A percentile compares a stretch with the other conserved stretches of the same genome.
These are phyloP conservation scores for Cercospora beticola DNA, from an alignment of 2,329 filamentous ascomycete genomes.

Conservation along the genomic window DNA sequence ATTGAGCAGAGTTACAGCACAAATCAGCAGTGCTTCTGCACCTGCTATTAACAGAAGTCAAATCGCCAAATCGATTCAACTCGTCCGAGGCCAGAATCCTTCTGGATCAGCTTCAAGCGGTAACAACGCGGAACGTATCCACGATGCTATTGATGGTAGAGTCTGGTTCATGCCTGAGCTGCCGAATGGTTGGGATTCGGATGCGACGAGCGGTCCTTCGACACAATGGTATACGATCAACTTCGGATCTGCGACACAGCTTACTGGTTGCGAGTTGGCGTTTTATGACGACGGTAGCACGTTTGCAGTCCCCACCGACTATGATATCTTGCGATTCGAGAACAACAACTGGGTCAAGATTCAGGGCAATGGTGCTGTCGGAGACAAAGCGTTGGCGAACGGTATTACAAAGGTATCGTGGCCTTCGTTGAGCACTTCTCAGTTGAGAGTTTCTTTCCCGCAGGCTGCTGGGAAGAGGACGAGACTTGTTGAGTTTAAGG, in stretches of 20 bases:
- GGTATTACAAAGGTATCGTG: slow-evolving; percentile 41
- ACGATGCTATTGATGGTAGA: slow-evolving; percentile 43
- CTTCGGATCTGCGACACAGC: slow-evolving; percentile 36
- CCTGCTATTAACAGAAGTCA: slow-evolving; percentile 32
- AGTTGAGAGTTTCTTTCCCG: slow-evolving; percentile 38
- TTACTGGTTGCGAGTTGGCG: slow-evolving; percentile 40
- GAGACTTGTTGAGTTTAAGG: slow-evolving; percentile 43
- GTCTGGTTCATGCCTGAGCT: slow-evolving; percentile 45
- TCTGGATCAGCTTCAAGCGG: slow-evolving; percentile 36
- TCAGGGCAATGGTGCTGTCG: slow-evolving; percentile 18
- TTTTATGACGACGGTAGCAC: slow-evolving; percentile 37
- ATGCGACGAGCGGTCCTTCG: slow-evolving; percentile 30
- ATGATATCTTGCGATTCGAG: slow-evolving; percentile 34
- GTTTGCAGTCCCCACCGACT: slow-evolving; percentile 37
- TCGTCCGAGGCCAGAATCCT: slow-evolving; percentile 37
- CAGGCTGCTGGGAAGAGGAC: slow-evolving; percentile 37
- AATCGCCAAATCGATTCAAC: slow-evolving; percentile 42
- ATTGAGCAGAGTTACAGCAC: slow-evolving; percentile 32
- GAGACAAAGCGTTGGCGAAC: slow-evolving; percentile 36
- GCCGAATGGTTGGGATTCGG: slow-evolving; percentile 42
- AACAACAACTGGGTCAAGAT: slow-evolving; percentile 36
- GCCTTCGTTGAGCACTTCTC: slow-evolving; percentile 29
- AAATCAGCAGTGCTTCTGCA: slow-evolving; percentile 28
- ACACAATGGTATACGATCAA: slow-evolving; percentile 42
- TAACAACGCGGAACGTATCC: slow-evolving; percentile 32